A percentile compares a stretch with the other conserved stretches of the same genome.
Conservation (phyloP, 352 stramenopile genomes). For the Globisporangium spiculum region DNA sequence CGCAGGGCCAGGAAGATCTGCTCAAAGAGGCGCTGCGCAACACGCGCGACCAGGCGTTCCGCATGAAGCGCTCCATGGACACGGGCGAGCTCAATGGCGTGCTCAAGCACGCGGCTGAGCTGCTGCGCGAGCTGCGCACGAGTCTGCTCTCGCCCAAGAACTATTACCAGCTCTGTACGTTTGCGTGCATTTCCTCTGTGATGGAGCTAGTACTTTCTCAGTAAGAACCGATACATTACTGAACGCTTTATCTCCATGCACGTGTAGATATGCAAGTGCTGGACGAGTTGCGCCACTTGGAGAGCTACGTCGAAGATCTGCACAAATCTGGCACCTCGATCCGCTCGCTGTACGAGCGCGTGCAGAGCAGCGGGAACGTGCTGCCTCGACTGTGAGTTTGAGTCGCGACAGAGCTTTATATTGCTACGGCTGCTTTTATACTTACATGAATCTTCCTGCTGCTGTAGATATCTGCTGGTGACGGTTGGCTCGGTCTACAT, state of each 20-base stretch:
- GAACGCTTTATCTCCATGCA: neutral
- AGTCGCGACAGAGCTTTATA: neutral
- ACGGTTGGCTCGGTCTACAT: conserved; percentile 97
- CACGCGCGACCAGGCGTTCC: conserved; percentile 74
- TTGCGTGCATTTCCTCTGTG: neutral
- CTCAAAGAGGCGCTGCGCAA: conserved; percentile 73
- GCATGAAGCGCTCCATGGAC: conserved; percentile 85
- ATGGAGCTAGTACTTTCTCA: neutral
- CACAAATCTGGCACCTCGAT: conserved; percentile 79
- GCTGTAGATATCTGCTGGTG: conserved; percentile 91
- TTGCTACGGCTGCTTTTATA: neutral
- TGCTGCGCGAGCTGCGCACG: conserved; percentile 85
- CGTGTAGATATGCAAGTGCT: conserved; percentile 76
- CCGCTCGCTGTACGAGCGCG: conserved; percentile 93
- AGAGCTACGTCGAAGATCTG: conserved; percentile 92
- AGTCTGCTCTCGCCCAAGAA: conserved; percentile 95
- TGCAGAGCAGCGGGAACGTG: conserved; percentile 95
- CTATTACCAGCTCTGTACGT: conserved; percentile 99
- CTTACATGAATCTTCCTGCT: neutral
- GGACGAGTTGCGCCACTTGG: conserved; percentile 94
- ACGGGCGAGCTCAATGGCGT: conserved; percentile 64
- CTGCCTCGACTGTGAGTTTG: conserved; percentile 87
- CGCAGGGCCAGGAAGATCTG: conserved; percentile 63
- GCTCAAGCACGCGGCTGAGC: conserved; percentile 77
- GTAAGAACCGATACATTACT: neutral